Base-by-base conservation (phyloP, 129 eudicot genomes). In the Smallanthus sonchifolius region DNA sequence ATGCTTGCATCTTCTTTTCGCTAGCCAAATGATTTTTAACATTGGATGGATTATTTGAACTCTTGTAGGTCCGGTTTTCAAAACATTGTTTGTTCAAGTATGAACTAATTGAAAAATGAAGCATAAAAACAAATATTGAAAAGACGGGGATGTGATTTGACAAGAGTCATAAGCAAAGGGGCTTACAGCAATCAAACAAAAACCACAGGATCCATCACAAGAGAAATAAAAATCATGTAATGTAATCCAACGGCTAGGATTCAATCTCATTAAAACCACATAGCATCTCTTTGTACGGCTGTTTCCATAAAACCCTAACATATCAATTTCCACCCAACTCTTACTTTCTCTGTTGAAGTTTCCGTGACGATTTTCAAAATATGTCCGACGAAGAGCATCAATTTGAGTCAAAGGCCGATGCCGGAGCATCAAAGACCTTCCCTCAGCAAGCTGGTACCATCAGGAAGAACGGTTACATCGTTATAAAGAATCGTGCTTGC, bases 361-460 rank as follows among this genome's bases (percentile, higher is more conserved):
- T 62, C 11, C 4, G 30, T 14, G 32, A 38, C 51, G 67, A 43
- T 69, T 45, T 24, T 42, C 6, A 13, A 13, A 81, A 24, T 2
- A 87, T 84, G 92, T 87, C 92, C 44, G 89, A 87, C 89, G 92
- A 87, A 82, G 92, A 87, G 84, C 92, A 87, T 43, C 92, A 87
- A 7, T 87, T 87, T 62, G 92, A 87, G 74, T 82, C 92, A 7
- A 82, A 84, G 82, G 92, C 89, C 11, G 88, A 87, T 61, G 86
- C 92, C 40, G 92, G 92, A 19, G 92, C 92, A 4, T 84, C 87
- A 13, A 80, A 84, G 45, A 84, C 87, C 10, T 80, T 36, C 65
- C 87, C 87, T 3, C 87, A 84, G 32, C 87, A 80, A 45, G 87
- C 87, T 5, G 87, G 84, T 16, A 84, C 87, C 67, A 84, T 84